Evolutionary conservation across 2,329 filamentous ascomycete genomes (phyloP), one percentile per base, ranked within the genome.

Genomic region (Drechslerella dactyloides): DNA sequence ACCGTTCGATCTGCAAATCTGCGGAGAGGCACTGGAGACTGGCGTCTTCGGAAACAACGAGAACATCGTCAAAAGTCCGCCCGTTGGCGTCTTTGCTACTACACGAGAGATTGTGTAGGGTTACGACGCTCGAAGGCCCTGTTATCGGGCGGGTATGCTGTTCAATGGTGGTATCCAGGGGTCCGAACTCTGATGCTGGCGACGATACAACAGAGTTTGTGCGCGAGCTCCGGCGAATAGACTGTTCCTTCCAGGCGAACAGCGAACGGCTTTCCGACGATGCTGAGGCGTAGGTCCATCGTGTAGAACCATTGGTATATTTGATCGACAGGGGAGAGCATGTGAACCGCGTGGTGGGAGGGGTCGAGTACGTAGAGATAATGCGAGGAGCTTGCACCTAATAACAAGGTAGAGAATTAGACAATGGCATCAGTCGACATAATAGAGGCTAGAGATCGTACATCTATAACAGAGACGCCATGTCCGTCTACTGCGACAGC

Each of bases 331-430:
- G 35, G 5, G 68, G 68, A 48, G 60, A 60, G 50, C 68, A 72
- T 42, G 60, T 72, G 68, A 72, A 72, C 6, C 56, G 54, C 23
- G 68, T 72, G 21, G 68, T 72, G 23, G 68, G 60, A 52, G 68
- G 68, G 54, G 68, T 21, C 17, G 68, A 72, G 35, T 72, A 72
- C 4, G 68, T 72, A 4, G 68, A 72, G 21, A 72, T 72, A 27
- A 72, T 72, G 44, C 68, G 60, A 35, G 68, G 68, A 52, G 68
- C 68, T 61, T 72, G 68, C 6, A 72, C 68, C 68, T 72, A 24
- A 23, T 51, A 13, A 23, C 4, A 1, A 52, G 7, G 24, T 13
- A 19, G 19, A 46, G 27, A 40, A 21, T 66, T 15, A 54, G 40
- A 50, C 44, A 46, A 23, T 19, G 50, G 3, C 27, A 33, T 1